Conservation (phyloP, 805 yeast genomes). For the Pichia cabralensis region DNA sequence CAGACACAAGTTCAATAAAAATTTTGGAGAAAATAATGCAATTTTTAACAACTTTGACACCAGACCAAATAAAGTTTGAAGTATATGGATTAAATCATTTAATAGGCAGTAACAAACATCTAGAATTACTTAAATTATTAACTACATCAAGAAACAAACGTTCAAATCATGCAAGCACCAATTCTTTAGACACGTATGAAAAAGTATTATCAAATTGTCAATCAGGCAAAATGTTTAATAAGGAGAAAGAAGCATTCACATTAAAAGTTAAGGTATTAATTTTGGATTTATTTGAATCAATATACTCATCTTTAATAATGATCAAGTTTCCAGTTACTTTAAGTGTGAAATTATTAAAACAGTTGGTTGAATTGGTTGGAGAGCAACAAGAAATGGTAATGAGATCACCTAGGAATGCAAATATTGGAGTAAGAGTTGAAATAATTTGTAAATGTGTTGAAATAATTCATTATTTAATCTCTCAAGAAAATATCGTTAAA, state of each 20-base stretch:
- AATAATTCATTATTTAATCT: conserved; percentile 26
- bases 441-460: conserved; percentile 33
- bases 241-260: conserved; percentile 34
- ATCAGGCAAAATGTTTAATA: conserved; percentile 7
- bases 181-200: conserved; percentile 19
- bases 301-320: conserved; percentile 15
- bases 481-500: conserved; percentile 18
- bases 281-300: conserved; percentile 39
- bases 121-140: conserved; percentile 31
- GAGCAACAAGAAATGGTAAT: conserved; percentile 38
- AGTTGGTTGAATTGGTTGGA: conserved; percentile 26
- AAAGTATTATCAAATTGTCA: conserved; percentile 6
- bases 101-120: conserved; percentile 41
- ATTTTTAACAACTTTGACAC: conserved; percentile 1
- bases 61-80: conserved; percentile 19
- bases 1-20: conserved; percentile 1
- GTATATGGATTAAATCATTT: conserved; percentile 45
- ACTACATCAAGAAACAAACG: conserved; percentile 24
- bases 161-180: conserved; percentile 16
- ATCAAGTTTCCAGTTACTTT: conserved; percentile 1
- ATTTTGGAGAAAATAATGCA: conserved; percentile 6
- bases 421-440: conserved; percentile 28
- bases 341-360: conserved; percentile 3
- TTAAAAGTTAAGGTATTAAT: conserved; percentile 36
- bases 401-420: conserved; percentile 34